phyloP scores from a whole-genome alignment of 192 early-diverging fungal species.

The Chytriomyces sp. region DNA sequence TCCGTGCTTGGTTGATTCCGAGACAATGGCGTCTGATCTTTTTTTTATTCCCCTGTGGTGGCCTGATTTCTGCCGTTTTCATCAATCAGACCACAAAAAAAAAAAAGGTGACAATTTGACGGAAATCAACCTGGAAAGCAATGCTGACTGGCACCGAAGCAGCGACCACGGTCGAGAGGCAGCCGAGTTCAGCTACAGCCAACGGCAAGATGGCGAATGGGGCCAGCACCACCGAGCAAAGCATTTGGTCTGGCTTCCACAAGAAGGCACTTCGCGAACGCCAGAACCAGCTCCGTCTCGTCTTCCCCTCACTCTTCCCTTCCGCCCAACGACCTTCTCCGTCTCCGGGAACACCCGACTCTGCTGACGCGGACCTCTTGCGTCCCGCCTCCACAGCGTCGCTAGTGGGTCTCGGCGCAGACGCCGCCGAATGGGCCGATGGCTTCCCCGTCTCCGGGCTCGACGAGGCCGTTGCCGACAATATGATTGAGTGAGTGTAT shows the following conservation, averaged over 20 bases:
- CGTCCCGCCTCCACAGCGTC: not conserved
- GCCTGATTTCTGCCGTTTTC: too few species aligned
- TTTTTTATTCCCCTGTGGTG: too few species aligned
- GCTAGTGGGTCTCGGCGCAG: constrained; percentile 32
- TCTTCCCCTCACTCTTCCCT: constrained; percentile 60
- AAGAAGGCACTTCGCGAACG: constrained; percentile 74
- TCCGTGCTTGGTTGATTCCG: too few species aligned
- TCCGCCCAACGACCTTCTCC: not conserved
- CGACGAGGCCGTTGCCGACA: constrained; percentile 68
- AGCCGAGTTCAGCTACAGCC: too few species aligned
- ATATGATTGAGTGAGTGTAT: constrained; percentile 69
- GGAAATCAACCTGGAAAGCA: too few species aligned
- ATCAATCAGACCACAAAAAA: too few species aligned
- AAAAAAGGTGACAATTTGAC: not conserved
- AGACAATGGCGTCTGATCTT: too few species aligned
- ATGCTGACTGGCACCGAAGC: not conserved
- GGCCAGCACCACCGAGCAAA: not conserved
- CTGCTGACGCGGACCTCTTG: constrained; percentile 1
- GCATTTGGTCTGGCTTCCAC: constrained; percentile 75
- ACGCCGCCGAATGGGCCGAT: constrained; percentile 31
- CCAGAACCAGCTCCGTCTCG: constrained; percentile 63
- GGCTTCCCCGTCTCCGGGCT: constrained; percentile 64
- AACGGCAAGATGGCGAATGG: too few species aligned
- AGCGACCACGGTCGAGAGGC: too few species aligned
- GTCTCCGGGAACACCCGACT: not conserved